Evolutionary conservation across 1,284 basidiomycete species (phyloP).

Genomic region (Heliocybe sulcata): DNA sequence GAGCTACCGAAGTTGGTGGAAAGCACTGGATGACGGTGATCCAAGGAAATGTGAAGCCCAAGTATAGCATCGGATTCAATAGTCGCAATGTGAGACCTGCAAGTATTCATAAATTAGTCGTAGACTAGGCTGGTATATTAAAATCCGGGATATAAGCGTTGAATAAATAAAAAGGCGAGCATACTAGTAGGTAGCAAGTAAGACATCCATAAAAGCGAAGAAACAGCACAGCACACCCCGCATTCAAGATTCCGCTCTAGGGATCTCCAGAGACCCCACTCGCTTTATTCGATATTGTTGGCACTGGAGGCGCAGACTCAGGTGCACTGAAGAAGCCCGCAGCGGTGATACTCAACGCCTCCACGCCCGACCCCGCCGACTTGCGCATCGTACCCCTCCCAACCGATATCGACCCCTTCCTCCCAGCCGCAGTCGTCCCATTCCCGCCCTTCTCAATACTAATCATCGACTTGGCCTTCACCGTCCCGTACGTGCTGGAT

Average conservation of each 20-base stretch:
- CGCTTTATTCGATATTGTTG: slow-evolving; percentile 9
- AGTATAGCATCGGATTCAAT: neutral
- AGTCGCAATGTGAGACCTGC: neutral
- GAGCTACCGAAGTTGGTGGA: no score
- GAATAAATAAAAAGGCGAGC: neutral
- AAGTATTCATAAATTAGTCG: neutral
- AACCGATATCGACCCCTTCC: slow-evolving; percentile 54
- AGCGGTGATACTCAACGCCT: slow-evolving; percentile 64
- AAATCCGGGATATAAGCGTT: neutral
- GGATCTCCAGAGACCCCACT: neutral
- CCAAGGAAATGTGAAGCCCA: no score
- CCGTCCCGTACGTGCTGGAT: slow-evolving; percentile 11
- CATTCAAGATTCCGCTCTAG: neutral
- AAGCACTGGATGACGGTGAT: no score
- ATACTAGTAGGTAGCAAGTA: neutral
- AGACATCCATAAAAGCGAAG: neutral
- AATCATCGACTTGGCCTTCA: slow-evolving; percentile 48
- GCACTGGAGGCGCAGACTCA: slow-evolving; percentile 25
- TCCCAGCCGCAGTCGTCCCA: slow-evolving; percentile 14
- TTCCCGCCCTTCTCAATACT: slow-evolving; percentile 45
- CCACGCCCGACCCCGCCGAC: slow-evolving; percentile 57
- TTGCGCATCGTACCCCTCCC: slow-evolving; percentile 59
- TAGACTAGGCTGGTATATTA: neutral
- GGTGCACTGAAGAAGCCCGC: slow-evolving; percentile 69
- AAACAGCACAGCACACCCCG: neutral